Evolutionary conservation across 805 yeast species (phyloP), one percentile per base, ranked within the genome.

Genomic region (Pichia phayaonensis): DNA sequence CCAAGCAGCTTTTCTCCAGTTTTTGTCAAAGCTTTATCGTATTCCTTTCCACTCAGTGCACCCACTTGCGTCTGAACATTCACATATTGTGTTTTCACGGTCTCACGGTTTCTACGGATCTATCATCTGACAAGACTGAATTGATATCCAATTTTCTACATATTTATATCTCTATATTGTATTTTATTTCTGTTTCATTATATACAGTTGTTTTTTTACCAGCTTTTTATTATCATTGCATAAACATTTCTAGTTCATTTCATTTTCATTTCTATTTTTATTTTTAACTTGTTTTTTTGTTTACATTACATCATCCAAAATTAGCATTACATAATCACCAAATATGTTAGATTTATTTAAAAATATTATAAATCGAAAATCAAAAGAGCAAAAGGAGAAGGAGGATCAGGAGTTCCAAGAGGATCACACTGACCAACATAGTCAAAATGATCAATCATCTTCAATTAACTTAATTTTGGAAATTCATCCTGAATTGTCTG

Each of bases 301-400:
- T 34, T 44, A n/a, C 8, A 26, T 29, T 22, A 23, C 21, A 34
- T 22, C 18, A 15, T 42, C n/a, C n/a, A n/a, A 42, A 27, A 27
- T 31, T 4, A 20, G 23, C 29, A 24, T 12, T 29, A 31, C 40
- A 7, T 41, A 20, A 52, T 34, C 31, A 34, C 8, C 31, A 22
- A 40, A 16, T 11, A 63, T 63, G 67, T 44, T 63, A 42, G 67
- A 63, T 41, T 51, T 63, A 13, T 60, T 63, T 45, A 63, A 63
- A 34, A 63, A 57, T 39, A 61, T 63, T 13, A 56, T 63, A 31
- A 57, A 56, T 45, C 44, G 60, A 31, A 44, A 24, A 39, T 22
- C 42, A 27, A 49, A 48, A 40, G 56, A 51, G 38, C 36, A 31
- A 38, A 42, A 45, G 20, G 46, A 41, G 27, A 23, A 26, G 27